Percentiles rank a stretch among this genome's conserved stretches.
These are phyloP conservation scores for Nannochloropsis limnetica DNA, from an alignment of 352 stramenopile genomes.

Conservation along the genomic window DNA sequence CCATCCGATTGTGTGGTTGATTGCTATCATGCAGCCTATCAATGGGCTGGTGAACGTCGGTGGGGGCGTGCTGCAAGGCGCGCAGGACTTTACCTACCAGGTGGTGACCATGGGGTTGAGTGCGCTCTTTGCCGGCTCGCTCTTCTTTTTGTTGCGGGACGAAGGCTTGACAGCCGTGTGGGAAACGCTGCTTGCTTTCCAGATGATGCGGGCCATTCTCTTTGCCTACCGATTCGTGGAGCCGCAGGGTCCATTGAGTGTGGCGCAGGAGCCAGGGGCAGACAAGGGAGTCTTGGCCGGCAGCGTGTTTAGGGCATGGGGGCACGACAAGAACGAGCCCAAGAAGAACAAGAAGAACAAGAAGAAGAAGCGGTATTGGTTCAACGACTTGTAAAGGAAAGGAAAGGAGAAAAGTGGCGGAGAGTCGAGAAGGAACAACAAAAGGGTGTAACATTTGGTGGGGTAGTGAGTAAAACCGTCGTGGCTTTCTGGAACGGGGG, in stretches of 20 bases:
- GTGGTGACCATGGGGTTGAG: constrained; percentile 35
- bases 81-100: constrained; percentile 48
- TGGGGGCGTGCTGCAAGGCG: constrained; percentile 44
- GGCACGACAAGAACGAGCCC: background rate
- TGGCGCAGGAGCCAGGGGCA: background rate
- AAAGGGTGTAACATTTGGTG: background rate
- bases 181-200: background rate
- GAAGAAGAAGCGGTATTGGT: constrained; percentile 7
- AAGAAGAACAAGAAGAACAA: constrained; percentile 26
- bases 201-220: constrained; percentile 4
- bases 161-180: constrained; percentile 28
- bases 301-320: background rate
- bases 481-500: background rate
- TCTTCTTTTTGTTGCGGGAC: constrained; percentile 31
- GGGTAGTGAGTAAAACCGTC: background rate
- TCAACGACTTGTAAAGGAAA: constrained; percentile 25
- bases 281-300: background rate
- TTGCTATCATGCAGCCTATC: constrained; percentile 45
- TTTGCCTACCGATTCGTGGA: constrained; percentile 29
- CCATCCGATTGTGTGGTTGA: constrained; percentile 35
- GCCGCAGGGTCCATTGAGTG: background rate
- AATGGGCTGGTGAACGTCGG: constrained; percentile 45
- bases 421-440: background rate
- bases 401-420: background rate
- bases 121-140: constrained; percentile 21